phyloP scores from a whole-genome alignment of 176 grass and related monocot species.

The Tillandsia fasciculata region DNA sequence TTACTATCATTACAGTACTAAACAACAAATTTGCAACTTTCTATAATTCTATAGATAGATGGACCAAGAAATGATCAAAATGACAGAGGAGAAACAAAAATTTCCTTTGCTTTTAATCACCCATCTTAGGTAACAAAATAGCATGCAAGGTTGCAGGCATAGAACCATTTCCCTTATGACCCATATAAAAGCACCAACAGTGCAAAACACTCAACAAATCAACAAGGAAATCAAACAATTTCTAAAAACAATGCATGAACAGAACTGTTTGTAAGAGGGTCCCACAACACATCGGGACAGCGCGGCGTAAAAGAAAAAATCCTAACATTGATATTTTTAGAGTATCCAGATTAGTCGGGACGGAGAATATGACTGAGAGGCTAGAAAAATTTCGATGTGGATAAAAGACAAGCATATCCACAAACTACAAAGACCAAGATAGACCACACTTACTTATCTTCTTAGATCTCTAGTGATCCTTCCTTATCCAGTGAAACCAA shows the following conservation, averaged over 20 bases:
- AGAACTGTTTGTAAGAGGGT: background rate
- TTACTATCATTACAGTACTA: too few species aligned
- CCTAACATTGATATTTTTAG: background rate
- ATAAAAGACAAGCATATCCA: background rate
- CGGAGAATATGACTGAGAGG: background rate
- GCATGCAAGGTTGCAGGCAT: too few species aligned
- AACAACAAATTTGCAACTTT: too few species aligned
- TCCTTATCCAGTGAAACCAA: background rate
- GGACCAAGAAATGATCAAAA: too few species aligned
- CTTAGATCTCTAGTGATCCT: background rate
- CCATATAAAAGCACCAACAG: too few species aligned
- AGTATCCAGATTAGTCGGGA: background rate
- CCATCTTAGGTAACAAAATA: too few species aligned
- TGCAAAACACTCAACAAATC: background rate
- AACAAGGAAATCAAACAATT: too few species aligned
- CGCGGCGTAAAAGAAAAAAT: background rate
- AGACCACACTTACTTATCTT: background rate
- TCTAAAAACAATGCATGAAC: too few species aligned
- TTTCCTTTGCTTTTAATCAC: too few species aligned
- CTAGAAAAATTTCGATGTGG: background rate
- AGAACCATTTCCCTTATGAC: too few species aligned
- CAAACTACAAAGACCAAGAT: background rate
- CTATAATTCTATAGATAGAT: too few species aligned
- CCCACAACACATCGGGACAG: background rate
- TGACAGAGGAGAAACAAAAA: too few species aligned